Evolutionary conservation across 2,329 filamentous ascomycete species (phyloP), one percentile per base, ranked within the genome.

Genomic region (Monosporascus ibericus): DNA sequence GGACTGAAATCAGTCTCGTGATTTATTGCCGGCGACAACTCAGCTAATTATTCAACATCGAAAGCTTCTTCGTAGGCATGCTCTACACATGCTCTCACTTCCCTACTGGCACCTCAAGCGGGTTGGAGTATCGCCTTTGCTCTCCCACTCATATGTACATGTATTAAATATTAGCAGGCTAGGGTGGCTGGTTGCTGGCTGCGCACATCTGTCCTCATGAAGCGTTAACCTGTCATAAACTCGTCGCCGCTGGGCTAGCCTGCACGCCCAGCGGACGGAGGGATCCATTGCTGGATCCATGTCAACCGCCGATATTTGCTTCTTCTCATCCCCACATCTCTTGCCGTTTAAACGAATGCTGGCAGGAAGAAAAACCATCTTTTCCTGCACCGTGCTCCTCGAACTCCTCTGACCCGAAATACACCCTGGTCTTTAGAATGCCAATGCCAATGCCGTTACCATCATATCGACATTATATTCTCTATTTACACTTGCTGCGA

Each of bases 381-480:
- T 63, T 66, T 64, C 70, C 66, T 66, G 66, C 68, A 65, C 62
- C 58, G 63, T 72, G 71, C 72, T 74, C 72, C 73, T 61, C 68
- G 63, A 76, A 77, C 74, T 75, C 75, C 74, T 59, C 65, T 68
- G 66, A 68, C 68, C 63, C 65, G 61, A 64, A 70, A 68, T 66
- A 59, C 61, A 63, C 62, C 68, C 69, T 67, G 65, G 67, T 65
- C 69, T 75, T 71, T 75, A 75, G 68, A 70, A 73, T 73, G 70
- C 70, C 68, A 72, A 72, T 74, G 69, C 71, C 71, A 62, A 73
- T 75, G 70, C 73, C 70, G 68, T 14, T 74, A 70, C 67, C 67
- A 72, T 72, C 71, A 73, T 73, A 72, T 72, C 71, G 75, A 75
- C 71, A 73, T 73, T 68, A 73, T 72, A 68, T 68, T 67, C 68